Base-by-base conservation (phyloP, 148 eudicot genomes). In the Rhododendron ovatum region DNA sequence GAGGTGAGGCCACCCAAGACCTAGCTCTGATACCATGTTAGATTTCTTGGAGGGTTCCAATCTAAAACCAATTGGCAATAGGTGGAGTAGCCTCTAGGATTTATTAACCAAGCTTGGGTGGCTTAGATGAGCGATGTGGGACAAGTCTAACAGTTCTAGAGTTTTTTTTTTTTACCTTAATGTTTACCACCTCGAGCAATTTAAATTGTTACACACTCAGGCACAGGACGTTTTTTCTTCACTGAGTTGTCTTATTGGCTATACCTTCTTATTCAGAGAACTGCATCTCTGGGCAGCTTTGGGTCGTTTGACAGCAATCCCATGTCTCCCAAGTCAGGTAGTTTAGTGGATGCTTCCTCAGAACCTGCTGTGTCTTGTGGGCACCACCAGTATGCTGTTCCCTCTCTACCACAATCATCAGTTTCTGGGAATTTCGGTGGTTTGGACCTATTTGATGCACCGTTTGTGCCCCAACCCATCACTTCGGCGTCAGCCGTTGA, bases 241-340 rank as follows among this genome's bases (percentile, higher is more conserved):
- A 43, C 65, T 78, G 39, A 37, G 37, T 61, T 9, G 45, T 69
- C 41, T 37, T 85, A 15, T 86, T 20, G 53, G 76, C 84, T 50
- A 28, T 69, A 50, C 83, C 50, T 59, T 76, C 86, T 82, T 63
- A 69, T 89, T 67, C 94, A 96, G 98, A 92, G 98, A 89, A 91
- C 93, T 87, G 87, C 88, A 28, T 92, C 94, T 61, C 85, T 90
- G n/a, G 93, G 93, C 84, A 93, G 91, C 85, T 86, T 91, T 85
- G 98, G 94, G 86, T 93, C 94, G 61, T 88, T 89, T 86, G 93
- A 91, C 73, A 91, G 92, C 89, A 87, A 83, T 53, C 89, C 94
- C 17, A 71, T 80, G 80, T 90, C 96, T 86, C 87, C 89, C 88
- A 94, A 90, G 84, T 86, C 93, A 35, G 90, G 69, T 35, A 91